These are phyloP conservation scores for Alternaria arborescens DNA, from an alignment of 2,329 filamentous ascomycete genomes.

Conservation along the genomic window DNA sequence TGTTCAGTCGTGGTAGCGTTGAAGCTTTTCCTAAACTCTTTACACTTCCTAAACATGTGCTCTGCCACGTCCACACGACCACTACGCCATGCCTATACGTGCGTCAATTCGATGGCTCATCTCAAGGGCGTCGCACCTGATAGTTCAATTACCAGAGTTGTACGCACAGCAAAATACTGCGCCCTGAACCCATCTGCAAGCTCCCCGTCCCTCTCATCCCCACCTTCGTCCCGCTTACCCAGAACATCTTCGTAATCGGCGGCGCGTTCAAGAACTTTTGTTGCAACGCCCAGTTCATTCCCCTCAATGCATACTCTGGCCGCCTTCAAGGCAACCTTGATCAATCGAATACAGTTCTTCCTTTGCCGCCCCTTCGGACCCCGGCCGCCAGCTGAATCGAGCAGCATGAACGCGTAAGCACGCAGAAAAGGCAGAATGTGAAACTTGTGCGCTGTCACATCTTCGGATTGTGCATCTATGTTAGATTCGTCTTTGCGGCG, in stretches of 20 bases:
- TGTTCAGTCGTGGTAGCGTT: conserved; percentile 65
- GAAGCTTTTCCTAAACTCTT: conserved; percentile 49
- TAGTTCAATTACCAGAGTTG: conserved; percentile 65
- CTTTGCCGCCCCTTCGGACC: conserved; percentile 27
- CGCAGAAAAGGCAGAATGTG: conserved; percentile 51
- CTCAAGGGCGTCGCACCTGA: no score
- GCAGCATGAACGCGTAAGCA: conserved; percentile 71
- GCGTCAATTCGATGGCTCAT: not conserved
- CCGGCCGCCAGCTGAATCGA: conserved; percentile 59
- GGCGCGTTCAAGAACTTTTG: conserved; percentile 69
- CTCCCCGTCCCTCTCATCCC: conserved; percentile 34
- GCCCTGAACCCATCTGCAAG: conserved; percentile 57
- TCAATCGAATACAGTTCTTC: conserved; percentile 61
- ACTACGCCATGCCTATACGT: conserved; percentile 74
- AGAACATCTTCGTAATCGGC: conserved; percentile 59
- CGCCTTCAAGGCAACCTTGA: conserved; percentile 74
- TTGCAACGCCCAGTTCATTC: conserved; percentile 65
- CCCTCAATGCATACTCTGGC: conserved; percentile 69
- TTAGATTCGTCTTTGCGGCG: conserved; percentile 28
- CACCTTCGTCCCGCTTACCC: conserved; percentile 23
- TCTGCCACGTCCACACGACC: conserved; percentile 78
- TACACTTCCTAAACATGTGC: conserved; percentile 73
- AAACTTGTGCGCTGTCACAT: conserved; percentile 30
- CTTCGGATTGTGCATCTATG: conserved; percentile 42
- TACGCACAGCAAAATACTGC: conserved; percentile 73